These are phyloP conservation scores for Epichloe coenophiala DNA, from an alignment of 2,329 filamentous ascomycete species.

Conservation along the genomic window DNA sequence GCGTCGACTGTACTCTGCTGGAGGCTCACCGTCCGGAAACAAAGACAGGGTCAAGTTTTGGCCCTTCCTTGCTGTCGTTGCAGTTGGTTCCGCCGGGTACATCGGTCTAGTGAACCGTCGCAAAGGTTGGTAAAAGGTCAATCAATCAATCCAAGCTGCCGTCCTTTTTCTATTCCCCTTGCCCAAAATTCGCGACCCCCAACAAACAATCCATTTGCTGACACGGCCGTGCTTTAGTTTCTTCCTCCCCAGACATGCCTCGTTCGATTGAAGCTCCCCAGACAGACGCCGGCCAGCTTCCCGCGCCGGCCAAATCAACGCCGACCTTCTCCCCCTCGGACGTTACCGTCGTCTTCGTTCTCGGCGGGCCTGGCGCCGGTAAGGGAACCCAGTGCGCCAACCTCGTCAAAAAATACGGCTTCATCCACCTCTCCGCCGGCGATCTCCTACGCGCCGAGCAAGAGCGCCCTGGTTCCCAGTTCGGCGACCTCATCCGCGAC, in stretches of 20 bases:
- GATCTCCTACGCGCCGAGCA: conserved; percentile 92
- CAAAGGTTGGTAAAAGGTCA: conserved; percentile 25
- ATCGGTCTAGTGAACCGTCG: conserved; percentile 34
- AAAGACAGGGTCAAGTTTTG: conserved; percentile 38
- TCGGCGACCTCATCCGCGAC: conserved; percentile 81
- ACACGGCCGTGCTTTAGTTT: neutral
- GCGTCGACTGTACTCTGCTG: conserved; percentile 25
- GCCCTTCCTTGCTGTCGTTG: conserved; percentile 40
- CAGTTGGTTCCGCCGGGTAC: conserved; percentile 34
- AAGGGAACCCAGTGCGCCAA: conserved; percentile 93
- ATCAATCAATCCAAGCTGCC: neutral
- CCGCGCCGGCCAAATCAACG: conserved; percentile 36
- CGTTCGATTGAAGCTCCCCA: conserved; percentile 21
- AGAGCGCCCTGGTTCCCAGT: conserved; percentile 70
- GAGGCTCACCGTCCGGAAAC: conserved; percentile 15
- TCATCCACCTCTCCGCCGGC: conserved; percentile 85
- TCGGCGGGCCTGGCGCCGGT: conserved; percentile 87
- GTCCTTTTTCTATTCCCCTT: neutral
- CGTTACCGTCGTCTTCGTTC: conserved; percentile 90
- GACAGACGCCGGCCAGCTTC: conserved; percentile 29
- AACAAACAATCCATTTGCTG: neutral
- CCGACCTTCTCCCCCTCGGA: conserved; percentile 63
- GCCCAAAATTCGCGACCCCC: neutral
- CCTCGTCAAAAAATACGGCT: conserved; percentile 76
- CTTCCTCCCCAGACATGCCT: conserved; percentile 23